Base-by-base conservation (phyloP, 163 green algal genomes). In the Prototheca stagnorum region DNA sequence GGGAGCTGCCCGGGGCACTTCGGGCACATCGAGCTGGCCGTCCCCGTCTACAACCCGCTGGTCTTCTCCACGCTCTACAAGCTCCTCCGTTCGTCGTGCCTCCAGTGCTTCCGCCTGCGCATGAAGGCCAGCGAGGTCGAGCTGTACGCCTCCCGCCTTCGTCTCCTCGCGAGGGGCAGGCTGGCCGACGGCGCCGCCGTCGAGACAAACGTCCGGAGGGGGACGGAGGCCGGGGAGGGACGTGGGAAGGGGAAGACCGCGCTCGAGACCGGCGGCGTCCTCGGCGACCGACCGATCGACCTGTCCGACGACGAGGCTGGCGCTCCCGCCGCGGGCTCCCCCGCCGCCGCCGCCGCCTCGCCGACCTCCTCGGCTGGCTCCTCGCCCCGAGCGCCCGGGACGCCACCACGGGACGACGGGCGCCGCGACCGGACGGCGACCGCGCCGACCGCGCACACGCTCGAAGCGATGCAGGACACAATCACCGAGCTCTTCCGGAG, bases 21-120 rank as follows among this genome's bases (percentile, higher is more conserved):
- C 75, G 91, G 91, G 7, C 89, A 94, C 70, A 79, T 99, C 12
- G 84, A 95, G 48, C 73, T 96, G 56, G 72, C 79, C 2, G 73
- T 93, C 31, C 79, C 82, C 0, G 79, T 96, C 11, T 97, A 96
- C 76, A 95, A 99, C 61, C 87, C 90, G 0, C 58, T 97, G 16
- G 67, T 95, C 1, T 94, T 97, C 54, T 67, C 74, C 43, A 81
- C 75, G 24, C 53, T 95, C 42, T 82, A 88, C 67, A 87, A 91
- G 57, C 73, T 98, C 61, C 61, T 95, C 31, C 66, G 77, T 11
- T 73, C 64, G 59, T 81, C 73, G 11, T 98, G 89, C 72, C 56
- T 90, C 31, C 55, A 92, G 75, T 98, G 89, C 74, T 86, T 85
- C 72, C 61, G 79, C 39, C 81, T 95, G 51, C 82, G 81, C 46